Conservation (phyloP, 768 basidiomycete genomes). For the Hygrocybe punicea region DNA sequence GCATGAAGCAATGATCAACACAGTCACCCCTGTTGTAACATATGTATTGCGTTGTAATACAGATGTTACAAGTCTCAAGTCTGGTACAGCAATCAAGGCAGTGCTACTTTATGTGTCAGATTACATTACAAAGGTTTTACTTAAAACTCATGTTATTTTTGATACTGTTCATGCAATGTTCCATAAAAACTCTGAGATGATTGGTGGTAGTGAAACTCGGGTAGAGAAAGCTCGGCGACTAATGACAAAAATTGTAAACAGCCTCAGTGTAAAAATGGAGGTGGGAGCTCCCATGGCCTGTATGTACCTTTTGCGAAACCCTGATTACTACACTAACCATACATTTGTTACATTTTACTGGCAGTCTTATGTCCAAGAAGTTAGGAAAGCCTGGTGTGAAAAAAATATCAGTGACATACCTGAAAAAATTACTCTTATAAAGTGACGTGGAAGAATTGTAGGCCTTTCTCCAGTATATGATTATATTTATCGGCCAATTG, state of each 20-base stretch:
- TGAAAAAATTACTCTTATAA: constrained; percentile 22
- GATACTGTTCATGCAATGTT: constrained; percentile 18
- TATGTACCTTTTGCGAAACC: too few relatives aligned
- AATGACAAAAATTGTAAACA: constrained; percentile 3
- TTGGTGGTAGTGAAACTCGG: constrained; percentile 20
- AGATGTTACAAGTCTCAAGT: neutral
- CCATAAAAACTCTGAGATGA: constrained; percentile 18
- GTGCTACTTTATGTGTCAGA: constrained; percentile 9
- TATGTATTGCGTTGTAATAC: neutral
- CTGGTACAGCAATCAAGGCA: neutral
- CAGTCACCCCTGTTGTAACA: constrained; percentile 23
- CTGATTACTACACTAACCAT: neutral
- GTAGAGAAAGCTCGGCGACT: constrained; percentile 17
- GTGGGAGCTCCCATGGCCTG: too few relatives aligned
- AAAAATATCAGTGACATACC: neutral
- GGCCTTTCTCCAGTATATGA: constrained; percentile 19
- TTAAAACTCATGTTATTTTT: constrained; percentile 16
- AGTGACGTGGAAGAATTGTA: constrained; percentile 14
- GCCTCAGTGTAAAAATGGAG: too few relatives aligned
- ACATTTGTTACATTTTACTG: constrained; percentile 5
- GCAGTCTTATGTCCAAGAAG: constrained; percentile 15
- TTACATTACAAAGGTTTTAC: constrained; percentile 25
- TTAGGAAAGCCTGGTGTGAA: constrained; percentile 8
- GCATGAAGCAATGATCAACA: constrained; percentile 31
- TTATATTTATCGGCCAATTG: constrained; percentile 6